Evolutionary conservation across 2,329 filamentous ascomycete species (phyloP).

Genomic region (Cercospora sp.): DNA sequence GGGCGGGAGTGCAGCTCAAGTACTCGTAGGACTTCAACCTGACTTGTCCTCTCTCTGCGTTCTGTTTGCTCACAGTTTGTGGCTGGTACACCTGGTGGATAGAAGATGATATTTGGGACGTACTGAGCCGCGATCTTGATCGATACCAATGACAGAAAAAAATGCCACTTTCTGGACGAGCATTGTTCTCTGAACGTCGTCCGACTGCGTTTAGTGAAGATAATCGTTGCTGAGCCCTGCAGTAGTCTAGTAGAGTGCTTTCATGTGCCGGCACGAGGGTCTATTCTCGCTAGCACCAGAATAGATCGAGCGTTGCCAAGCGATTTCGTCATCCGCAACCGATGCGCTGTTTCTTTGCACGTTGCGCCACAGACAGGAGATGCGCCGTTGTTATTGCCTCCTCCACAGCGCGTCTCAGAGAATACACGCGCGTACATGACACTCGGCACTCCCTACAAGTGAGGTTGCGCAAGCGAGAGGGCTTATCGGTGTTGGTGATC

Average conservation of each 20-base stretch:
- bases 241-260: background rate
- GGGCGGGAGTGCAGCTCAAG: slow-evolving; percentile 42
- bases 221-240: background rate
- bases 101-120: background rate
- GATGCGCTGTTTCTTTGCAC: background rate
- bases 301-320: slow-evolving; percentile 1
- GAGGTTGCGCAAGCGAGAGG: background rate
- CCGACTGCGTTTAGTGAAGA: background rate
- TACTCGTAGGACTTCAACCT: slow-evolving; percentile 14
- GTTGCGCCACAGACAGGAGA: slow-evolving; percentile 3
- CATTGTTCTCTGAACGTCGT: background rate
- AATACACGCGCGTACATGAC: background rate
- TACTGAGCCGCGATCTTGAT: background rate
- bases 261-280: background rate
- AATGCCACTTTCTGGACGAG: background rate
- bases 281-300: slow-evolving; percentile 2
- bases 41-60: background rate
- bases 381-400: background rate
- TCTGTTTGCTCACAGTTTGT: background rate
- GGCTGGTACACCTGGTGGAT: background rate
- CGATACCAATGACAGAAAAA: background rate
- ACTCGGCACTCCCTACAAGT: background rate
- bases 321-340: slow-evolving; percentile 1
- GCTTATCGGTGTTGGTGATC: background rate
- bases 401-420: background rate